phyloP scores from a whole-genome alignment of 352 stramenopile species.

The Globisporangium spinosum region DNA sequence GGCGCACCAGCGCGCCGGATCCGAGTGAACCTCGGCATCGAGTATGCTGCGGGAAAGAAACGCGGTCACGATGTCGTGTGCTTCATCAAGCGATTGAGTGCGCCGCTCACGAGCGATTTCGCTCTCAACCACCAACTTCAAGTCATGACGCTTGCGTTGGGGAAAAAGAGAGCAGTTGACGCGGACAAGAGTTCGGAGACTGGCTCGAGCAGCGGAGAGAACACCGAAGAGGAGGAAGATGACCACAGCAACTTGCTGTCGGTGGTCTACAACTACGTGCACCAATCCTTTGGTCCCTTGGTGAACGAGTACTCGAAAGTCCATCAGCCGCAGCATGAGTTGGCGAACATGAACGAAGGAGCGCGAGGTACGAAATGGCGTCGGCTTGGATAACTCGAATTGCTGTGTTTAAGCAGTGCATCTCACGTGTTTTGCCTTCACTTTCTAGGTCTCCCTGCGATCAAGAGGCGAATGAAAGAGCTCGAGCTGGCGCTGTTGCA shows the following conservation, averaged over 20 bases:
- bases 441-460: conserved; percentile 64
- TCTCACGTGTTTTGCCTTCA: conserved; percentile 10
- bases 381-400: background rate
- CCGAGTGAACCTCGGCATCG: conserved; percentile 75
- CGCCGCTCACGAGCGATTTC: conserved; percentile 58
- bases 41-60: conserved; percentile 65
- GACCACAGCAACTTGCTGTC: conserved; percentile 67
- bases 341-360: conserved; percentile 58
- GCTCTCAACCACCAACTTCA: conserved; percentile 82
- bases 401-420: background rate
- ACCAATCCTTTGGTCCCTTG: conserved; percentile 84
- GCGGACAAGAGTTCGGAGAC: conserved; percentile 26
- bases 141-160: conserved; percentile 82
- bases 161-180: conserved; percentile 32
- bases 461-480: conserved; percentile 91
- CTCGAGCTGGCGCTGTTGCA: conserved; percentile 92
- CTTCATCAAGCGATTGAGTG: conserved; percentile 83
- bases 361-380: conserved; percentile 32
- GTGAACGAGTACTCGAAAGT: conserved; percentile 86
- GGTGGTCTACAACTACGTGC: conserved; percentile 88
- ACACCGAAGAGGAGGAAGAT: conserved; percentile 60
- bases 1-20: conserved; percentile 28
- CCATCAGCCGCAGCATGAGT: conserved; percentile 68
- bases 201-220: conserved; percentile 45
- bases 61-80: conserved; percentile 74